A percentile compares a stretch with the other conserved stretches of the same genome.
phyloP scores from a whole-genome alignment of 2,329 filamentous ascomycete genomes.

The Colletotrichum navitas region DNA sequence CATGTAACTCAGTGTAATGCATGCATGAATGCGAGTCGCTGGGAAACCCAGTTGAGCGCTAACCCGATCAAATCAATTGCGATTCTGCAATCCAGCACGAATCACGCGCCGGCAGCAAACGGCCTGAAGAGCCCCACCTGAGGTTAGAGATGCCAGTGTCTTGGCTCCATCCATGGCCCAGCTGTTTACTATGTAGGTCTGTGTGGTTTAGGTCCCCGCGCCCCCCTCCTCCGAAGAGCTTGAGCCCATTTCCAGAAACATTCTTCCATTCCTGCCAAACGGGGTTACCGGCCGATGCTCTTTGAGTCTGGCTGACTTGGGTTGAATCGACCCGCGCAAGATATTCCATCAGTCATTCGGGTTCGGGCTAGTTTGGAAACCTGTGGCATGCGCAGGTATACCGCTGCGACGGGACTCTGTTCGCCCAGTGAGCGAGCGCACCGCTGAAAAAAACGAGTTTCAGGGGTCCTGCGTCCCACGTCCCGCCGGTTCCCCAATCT shows the following conservation, averaged over 20 bases:
- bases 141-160: background rate
- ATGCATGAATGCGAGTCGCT: background rate
- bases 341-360: background rate
- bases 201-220: background rate
- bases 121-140: background rate
- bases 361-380: background rate
- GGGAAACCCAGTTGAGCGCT: background rate
- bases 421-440: background rate
- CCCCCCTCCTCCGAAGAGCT: background rate
- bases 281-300: no score
- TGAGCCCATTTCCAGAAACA: slow-evolving; percentile 33
- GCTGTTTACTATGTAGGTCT: no score
- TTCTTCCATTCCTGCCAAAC: slow-evolving; percentile 9
- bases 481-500: slow-evolving; percentile 35
- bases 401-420: background rate
- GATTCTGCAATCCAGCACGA: background rate
- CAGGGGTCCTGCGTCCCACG: slow-evolving; percentile 39
- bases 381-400: no score
- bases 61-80: background rate
- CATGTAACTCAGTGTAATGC: background rate
- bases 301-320: background rate
- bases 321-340: no score
- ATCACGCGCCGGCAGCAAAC: background rate
- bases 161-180: background rate
- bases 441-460: slow-evolving; percentile 38